Evolutionary conservation across 2,329 filamentous ascomycete species (phyloP), one percentile per base, ranked within the genome.

Genomic region (Verticillium klebahnii): DNA sequence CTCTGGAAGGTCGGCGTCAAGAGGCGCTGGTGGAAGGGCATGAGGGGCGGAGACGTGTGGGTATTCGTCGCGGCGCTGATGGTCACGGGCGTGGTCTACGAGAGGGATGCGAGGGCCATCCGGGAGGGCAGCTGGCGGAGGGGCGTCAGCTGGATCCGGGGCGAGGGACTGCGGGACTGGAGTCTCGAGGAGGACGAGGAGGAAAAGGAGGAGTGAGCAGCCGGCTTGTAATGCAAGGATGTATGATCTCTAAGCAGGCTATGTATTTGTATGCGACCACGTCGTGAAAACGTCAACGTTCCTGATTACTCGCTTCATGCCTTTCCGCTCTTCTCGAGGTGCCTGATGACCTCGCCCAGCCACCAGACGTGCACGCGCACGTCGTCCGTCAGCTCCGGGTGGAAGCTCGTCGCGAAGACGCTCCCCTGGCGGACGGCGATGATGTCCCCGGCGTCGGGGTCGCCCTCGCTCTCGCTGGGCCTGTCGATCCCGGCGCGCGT

Each of bases 1-100:
- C 75, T 93, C 56, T 98, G 93, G 92, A 96, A 96, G 79, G 92
- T 96, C 0, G 93, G 93, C n/a, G 86, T 90, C 61, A 98, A 98
- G 86, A 82, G 89, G 37, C 85, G 92, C 1, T 92, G 92, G 87
- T 97, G 94, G 92, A 87, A 84, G 66, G 91, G 91, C 12, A 83
- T 95, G 72, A 86, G 84, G 69, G 90, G 91, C 40, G 93, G 93
- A 0, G 94, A 98, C 75, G 86, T 97, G 5, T 85, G 89, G 78
- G 78, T 98, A 3, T 93, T 98, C 70, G 89, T 94, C 17, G 75
- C 87, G 19, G 90, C 92, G 57, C 80, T 97, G 76, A 91, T 91
- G 68, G 75, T 93, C 19, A 86, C 93, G 19, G 92, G 93, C 61
- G 85, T 85, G 9, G 86, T 95, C 1, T 92, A 94, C 70, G 91